Percentiles rank a stretch among this genome's conserved stretches.
Evolutionary conservation across 495 filamentous ascomycete genomes (phyloP).

Genomic region (Penicillium silybi): DNA sequence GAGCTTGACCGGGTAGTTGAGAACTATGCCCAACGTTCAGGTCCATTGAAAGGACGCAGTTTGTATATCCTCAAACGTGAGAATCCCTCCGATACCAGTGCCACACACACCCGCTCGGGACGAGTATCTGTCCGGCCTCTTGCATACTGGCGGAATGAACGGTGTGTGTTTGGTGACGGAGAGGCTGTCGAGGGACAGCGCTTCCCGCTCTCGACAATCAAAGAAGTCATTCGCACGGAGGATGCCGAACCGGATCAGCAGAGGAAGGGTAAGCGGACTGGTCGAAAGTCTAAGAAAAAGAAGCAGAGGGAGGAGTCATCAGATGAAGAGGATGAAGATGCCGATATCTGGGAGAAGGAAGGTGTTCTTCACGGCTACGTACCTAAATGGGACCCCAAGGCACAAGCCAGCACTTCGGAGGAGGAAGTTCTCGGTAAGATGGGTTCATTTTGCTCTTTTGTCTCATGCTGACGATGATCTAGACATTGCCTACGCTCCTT

Average conservation of each 20-base stretch:
- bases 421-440: constrained; percentile 52
- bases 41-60: constrained; percentile 52
- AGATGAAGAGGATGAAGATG: constrained; percentile 48
- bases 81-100: constrained; percentile 48
- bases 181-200: constrained; percentile 46
- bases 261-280: constrained; percentile 27
- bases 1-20: constrained; percentile 41
- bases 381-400: constrained; percentile 51
- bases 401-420: constrained; percentile 51
- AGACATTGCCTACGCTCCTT: constrained; percentile 73
- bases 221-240: constrained; percentile 71
- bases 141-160: constrained; percentile 84
- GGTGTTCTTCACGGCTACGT: constrained; percentile 56
- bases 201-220: constrained; percentile 61
- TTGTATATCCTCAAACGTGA: constrained; percentile 70
- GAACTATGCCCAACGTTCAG: constrained; percentile 41
- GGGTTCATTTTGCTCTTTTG: background rate
- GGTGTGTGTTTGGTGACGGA: constrained; percentile 62
- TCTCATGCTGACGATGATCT: background rate
- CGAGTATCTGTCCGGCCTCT: constrained; percentile 66
- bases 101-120: constrained; percentile 52
- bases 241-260: constrained; percentile 48
- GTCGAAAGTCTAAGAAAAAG: constrained; percentile 36
- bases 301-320: constrained; percentile 34
- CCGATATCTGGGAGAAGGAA: constrained; percentile 58